Percentiles rank a stretch among this genome's conserved stretches.
Conservation (phyloP, 139 green algal species). For the Micractinium conductrix region DNA sequence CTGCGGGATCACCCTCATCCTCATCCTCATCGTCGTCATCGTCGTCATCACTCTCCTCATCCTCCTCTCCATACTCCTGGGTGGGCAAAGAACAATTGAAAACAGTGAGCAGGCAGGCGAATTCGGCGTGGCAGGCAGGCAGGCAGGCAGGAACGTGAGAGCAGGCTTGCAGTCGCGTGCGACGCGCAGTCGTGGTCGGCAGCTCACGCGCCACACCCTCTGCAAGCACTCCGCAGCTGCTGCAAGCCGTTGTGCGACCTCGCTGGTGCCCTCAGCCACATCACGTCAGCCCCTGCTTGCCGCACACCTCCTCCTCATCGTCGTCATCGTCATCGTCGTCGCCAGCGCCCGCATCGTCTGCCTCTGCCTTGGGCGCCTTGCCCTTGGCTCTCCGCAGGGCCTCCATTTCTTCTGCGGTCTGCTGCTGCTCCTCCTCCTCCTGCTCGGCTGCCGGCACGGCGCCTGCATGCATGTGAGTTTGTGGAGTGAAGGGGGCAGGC, state of each 20-base stretch:
- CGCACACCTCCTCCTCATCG: constrained; percentile 37
- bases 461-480: neutral
- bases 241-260: no score
- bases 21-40: neutral
- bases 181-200: no score
- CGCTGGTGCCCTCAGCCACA: no score
- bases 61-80: constrained; percentile 21
- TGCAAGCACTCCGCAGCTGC: neutral
- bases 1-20: neutral
- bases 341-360: neutral
- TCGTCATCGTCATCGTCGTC: constrained; percentile 37
- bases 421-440: constrained; percentile 11
- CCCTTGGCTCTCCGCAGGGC: constrained; percentile 1
- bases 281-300: neutral
- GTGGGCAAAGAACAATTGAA: neutral
- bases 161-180: no score
- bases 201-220: neutral
- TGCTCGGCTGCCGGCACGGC: neutral
- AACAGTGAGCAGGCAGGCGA: neutral
- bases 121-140: neutral
- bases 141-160: neutral
- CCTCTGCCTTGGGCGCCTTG: constrained; percentile 28
- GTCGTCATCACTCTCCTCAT: constrained; percentile 1
- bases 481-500: no score
- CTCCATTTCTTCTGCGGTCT: constrained; percentile 7